phyloP scores from a whole-genome alignment of 768 basidiomycete species.

The Auricularia sp. region DNA sequence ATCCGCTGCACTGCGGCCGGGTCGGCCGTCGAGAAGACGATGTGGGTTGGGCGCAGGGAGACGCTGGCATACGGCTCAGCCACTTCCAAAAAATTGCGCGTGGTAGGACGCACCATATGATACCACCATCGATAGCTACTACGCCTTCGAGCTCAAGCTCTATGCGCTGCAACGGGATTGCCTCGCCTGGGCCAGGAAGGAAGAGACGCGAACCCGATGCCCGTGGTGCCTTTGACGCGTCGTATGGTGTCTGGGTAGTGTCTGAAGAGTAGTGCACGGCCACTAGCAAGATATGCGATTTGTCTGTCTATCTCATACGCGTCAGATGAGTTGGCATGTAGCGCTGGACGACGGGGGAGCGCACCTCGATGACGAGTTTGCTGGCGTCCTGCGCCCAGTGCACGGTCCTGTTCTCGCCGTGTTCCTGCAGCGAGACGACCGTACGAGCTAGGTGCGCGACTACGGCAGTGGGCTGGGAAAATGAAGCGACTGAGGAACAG shows the following conservation, averaged over 20 bases:
- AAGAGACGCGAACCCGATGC: conserved; percentile 62
- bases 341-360: conserved; percentile 13
- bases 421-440: conserved; percentile 62
- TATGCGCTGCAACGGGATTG: conserved; percentile 54
- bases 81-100: not conserved
- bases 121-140: conserved; percentile 61
- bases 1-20: conserved; percentile 75
- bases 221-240: conserved; percentile 38
- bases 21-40: conserved; percentile 62
- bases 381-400: conserved; percentile 80
- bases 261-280: conserved; percentile 42
- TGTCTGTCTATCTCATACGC: conserved; percentile 47
- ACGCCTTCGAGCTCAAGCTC: conserved; percentile 72
- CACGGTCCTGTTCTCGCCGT: conserved; percentile 67
- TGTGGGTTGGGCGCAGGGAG: conserved; percentile 58
- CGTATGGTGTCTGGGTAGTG: conserved; percentile 43
- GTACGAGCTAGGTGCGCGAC: conserved; percentile 65
- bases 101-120: conserved; percentile 45
- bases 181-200: conserved; percentile 73
- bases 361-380: conserved; percentile 69
- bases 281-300: conserved; percentile 70
- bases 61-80: conserved; percentile 34
- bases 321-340: not conserved
- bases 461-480: conserved; percentile 22
- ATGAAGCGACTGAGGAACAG: not conserved